Base-by-base conservation (phyloP, 1,284 basidiomycete genomes). In the Irpex sp. region DNA sequence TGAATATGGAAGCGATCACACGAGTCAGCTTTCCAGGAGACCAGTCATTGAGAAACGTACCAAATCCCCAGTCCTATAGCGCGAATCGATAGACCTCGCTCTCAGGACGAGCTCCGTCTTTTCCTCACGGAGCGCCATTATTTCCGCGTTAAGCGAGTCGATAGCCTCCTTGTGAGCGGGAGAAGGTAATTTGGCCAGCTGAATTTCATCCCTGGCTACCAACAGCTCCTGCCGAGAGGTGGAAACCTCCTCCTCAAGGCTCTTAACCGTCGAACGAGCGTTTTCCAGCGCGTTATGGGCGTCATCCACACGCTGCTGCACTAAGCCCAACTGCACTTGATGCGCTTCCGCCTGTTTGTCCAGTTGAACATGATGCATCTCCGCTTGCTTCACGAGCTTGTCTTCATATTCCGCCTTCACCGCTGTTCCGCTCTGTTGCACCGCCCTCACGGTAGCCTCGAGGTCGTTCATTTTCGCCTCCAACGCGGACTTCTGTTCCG, bases 11-110 rank as follows among this genome's bases (percentile, higher is more conserved):
- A 59, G 52, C 47, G 17, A 40, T 26, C n/a, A 19, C 11, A 34
- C 34, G 31, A 38, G n/a, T 56, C 17, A 56, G 31, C 34, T 15
- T 34, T 34, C 31, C 31, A 34, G 31, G 11, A 31, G 11, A 36
- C 26, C 13, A 37, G 5, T 54, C 38, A 11, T 40, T 11, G 15
- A 15, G 9, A 48, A 17, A 65, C 75, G 36, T 19, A 78, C 78
- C 61, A 79, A 64, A 51, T 78, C 74, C 36, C 76, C 75, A 13
- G 66, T 66, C 40, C 71, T 71, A 58, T 78, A 78, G 38, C 78
- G 71, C 19, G 67, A 59, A n/a, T 70, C 72, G 47, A 79, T 73
- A 1, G 72, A 74, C 64, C 69, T 73, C 9, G 72, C 67, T 51
- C 72, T 65, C 57, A 74, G 66, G 8, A 65, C 62, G 49, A 72